Evolutionary conservation across 1,284 basidiomycete genomes (phyloP).

Genomic region (Pseudozyma tsukubaensis): DNA sequence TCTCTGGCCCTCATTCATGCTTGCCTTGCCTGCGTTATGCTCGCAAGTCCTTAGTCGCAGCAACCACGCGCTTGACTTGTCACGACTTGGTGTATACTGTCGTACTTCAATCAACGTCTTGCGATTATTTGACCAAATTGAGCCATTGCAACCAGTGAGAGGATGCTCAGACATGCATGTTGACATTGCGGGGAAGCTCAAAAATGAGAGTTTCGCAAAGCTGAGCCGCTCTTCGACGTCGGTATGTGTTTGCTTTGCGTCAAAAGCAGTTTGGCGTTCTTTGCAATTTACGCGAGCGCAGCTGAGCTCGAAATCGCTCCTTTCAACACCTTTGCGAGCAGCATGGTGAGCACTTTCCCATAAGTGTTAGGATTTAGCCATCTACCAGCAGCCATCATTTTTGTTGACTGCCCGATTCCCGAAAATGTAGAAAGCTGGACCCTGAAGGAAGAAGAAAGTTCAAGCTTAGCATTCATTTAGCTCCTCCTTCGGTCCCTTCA

Average conservation of each 20-base stretch:
- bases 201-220: neutral
- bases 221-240: too few relatives aligned
- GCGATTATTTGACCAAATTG: neutral
- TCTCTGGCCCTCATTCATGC: too few relatives aligned
- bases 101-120: neutral
- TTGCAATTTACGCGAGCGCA: neutral
- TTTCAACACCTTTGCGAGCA: neutral
- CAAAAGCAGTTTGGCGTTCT: neutral
- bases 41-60: too few relatives aligned
- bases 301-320: slow-evolving; percentile 3
- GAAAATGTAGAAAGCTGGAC: slow-evolving; percentile 5
- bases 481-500: neutral
- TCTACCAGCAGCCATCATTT: too few relatives aligned
- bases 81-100: too few relatives aligned
- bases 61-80: too few relatives aligned
- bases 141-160: too few relatives aligned
- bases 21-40: too few relatives aligned
- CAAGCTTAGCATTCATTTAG: neutral
- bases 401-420: slow-evolving; percentile 3
- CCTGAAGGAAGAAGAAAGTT: slow-evolving; percentile 1
- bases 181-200: neutral
- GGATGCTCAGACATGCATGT: too few relatives aligned
- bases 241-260: neutral
- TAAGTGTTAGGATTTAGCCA: too few relatives aligned
- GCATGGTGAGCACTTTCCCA: neutral